Evolutionary conservation across 2,329 filamentous ascomycete species (phyloP), one percentile per base, ranked within the genome.

Genomic region (Neofusicoccum kwambonambiense): DNA sequence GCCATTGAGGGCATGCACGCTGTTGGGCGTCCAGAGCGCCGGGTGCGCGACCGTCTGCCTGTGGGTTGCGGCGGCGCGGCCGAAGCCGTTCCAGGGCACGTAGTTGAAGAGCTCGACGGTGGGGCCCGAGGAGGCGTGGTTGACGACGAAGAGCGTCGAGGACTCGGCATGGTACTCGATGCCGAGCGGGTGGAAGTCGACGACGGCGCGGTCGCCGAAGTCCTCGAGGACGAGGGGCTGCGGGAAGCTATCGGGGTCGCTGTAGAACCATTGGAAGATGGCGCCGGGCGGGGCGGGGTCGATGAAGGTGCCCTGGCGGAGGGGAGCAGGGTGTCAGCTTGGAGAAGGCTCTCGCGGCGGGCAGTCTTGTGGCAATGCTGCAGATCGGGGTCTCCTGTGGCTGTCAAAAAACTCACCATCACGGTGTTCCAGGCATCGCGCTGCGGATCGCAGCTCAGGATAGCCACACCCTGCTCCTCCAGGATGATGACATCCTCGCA

Each of bases 341-440:
- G 22, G 37, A 19, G 51, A 3, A 22, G 22, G 22, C 22, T 22
- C 22, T 22, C 3, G 22, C 22, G 22, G 22, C 22, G 22, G 22
- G 22, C 22, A 22, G 22, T 22, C 22, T 22, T 22, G 22, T 3
- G 22, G 0, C 22, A 22, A 22, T 22, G 22, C 22, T 22, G 22
- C 22, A 22, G 22, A 22, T 22, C 22, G 22, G 22, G 22, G 22
- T 22, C 22, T 22, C 22, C 22, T 22, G 22, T 22, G 22, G 22
- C 22, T 22, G 22, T 22, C 22, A 22, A 22, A 22, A 22, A 22
- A 22, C 22, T 65, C 63, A 80, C 79, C 79, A 81, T 80, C 11
- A 81, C 79, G 0, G 78, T 80, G 60, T 82, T 81, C 79, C 79
- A 81, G 4, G 70, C 68, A 68, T 81, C 79, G 27, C 80, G 67